These are phyloP conservation scores for Aspergillus unguis DNA, from an alignment of 2,329 filamentous ascomycete species.

Conservation along the genomic window DNA sequence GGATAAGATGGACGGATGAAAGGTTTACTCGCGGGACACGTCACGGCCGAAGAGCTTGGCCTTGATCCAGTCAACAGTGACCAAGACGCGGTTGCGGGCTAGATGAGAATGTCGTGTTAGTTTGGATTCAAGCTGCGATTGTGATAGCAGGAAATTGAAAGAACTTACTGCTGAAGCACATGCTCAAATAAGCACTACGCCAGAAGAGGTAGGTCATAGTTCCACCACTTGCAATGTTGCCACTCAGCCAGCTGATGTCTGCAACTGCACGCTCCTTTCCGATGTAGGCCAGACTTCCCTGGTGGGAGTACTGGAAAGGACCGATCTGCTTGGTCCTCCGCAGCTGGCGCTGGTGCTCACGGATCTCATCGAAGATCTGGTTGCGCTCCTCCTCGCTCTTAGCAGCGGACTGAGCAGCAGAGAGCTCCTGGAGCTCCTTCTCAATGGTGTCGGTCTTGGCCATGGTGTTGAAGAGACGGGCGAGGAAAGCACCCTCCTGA, in stretches of 20 bases:
- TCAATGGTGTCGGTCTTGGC: slow-evolving; percentile 88
- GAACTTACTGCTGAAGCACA: slow-evolving; percentile 98
- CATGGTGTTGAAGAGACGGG: slow-evolving; percentile 97
- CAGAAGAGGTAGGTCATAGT: slow-evolving; percentile 97
- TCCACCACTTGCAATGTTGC: slow-evolving; percentile 90
- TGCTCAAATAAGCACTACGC: slow-evolving; percentile 95
- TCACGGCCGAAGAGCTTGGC: slow-evolving; percentile 95
- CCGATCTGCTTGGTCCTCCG: slow-evolving; percentile 90
- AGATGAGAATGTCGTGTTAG: slow-evolving; percentile 11
- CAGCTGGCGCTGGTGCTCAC: slow-evolving; percentile 79
- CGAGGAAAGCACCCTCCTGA: slow-evolving; percentile 93
- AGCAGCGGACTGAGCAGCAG: slow-evolving; percentile 63
- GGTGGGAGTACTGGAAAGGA: slow-evolving; percentile 97
- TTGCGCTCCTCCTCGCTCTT: slow-evolving; percentile 59
- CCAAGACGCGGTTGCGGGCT: slow-evolving; percentile 92
- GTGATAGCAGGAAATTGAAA: not conserved
- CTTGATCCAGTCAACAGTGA: slow-evolving; percentile 94
- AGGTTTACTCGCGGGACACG: slow-evolving; percentile 54
- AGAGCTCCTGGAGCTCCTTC: slow-evolving; percentile 67
- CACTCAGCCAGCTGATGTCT: slow-evolving; percentile 95
- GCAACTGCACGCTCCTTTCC: slow-evolving; percentile 97
- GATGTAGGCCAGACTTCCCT: slow-evolving; percentile 95
- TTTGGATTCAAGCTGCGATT: slow-evolving; percentile 8
- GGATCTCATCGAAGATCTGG: slow-evolving; percentile 69
- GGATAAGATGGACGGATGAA: not conserved